Evolutionary conservation across 1,284 basidiomycete species (phyloP), one percentile per base, ranked within the genome.

Genomic region (Tylopilus sp.): DNA sequence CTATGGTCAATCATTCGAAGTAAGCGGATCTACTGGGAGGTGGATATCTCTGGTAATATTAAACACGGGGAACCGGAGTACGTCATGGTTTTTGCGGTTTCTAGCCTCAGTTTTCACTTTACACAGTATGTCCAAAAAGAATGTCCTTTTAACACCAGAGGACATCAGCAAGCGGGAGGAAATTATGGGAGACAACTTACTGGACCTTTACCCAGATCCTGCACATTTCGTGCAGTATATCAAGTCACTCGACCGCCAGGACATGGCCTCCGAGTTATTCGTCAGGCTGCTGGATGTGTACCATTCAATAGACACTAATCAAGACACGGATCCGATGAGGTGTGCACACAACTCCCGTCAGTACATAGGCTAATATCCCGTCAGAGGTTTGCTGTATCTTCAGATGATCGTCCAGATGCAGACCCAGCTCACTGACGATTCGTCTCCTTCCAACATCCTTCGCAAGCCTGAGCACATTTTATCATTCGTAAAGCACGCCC

Each of bases 351-450:
- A 39, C 16, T 15, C 4, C 4, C 16, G 18, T n/a, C 7, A 13
- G 30, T 34, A 30, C 31, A 39, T 39, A 2, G 28, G 15, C 41
- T 39, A 29, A 45, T 41, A n/a, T 46, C 8, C 29, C 2, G 10
- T 21, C 38, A 75, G 77, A 48, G 71, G 74, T 1, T 61, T 95
- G 23, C 72, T 88, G 3, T 82, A 83, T 56, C 74, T 94, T 18
- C 88, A 92, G 59, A 71, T 94, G 29, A 81, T 90, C 21, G 73
- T 92, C 54, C 81, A 86, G 58, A 86, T 94, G 73, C 89, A 93
- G 59, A 74, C 78, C 3, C 76, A 80, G 38, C 67, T 90, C 3
- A 78, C 84, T 0, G 65, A 69, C 26, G 71, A 72, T 15, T 75
- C 73, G n/a, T 68, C 78, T n/a, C 71, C 77, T 1, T 75, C 78